Conservation (phyloP, 2,329 filamentous ascomycete genomes). For the Claviceps sp. region DNA sequence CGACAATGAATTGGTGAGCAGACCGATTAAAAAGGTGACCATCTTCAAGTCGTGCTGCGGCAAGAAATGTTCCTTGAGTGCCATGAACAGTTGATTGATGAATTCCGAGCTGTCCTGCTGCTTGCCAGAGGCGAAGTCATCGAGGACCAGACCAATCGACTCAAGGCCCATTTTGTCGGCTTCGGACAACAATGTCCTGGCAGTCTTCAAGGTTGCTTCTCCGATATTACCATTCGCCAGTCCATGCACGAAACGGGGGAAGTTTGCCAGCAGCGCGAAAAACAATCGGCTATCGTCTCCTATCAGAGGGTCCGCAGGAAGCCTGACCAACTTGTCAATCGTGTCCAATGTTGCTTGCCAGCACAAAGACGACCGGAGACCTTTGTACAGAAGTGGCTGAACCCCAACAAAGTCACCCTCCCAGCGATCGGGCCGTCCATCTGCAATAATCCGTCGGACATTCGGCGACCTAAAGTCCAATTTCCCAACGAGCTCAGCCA, state of each 20-base stretch:
- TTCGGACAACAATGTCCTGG: slow-evolving; percentile 55
- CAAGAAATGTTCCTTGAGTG: slow-evolving; percentile 66
- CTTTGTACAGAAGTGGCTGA: slow-evolving; percentile 79
- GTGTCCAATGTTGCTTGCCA: slow-evolving; percentile 65
- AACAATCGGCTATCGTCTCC: slow-evolving; percentile 73
- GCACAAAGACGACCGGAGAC: slow-evolving; percentile 73
- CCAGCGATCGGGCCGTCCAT: slow-evolving; percentile 76
- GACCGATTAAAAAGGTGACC: slow-evolving; percentile 78
- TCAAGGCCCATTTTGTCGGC: slow-evolving; percentile 59
- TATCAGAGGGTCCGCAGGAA: slow-evolving; percentile 69
- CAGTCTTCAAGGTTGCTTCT: slow-evolving; percentile 44
- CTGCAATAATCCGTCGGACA: slow-evolving; percentile 57
- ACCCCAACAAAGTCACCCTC: slow-evolving; percentile 80
- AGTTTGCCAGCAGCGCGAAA: slow-evolving; percentile 80
- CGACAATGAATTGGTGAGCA: slow-evolving; percentile 74
- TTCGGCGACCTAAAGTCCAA: slow-evolving; percentile 62
- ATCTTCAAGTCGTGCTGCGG: slow-evolving; percentile 72
- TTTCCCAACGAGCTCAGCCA: slow-evolving; percentile 74
- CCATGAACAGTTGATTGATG: slow-evolving; percentile 56
- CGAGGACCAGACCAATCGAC: slow-evolving; percentile 54
- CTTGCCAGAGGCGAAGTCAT: slow-evolving; percentile 53
- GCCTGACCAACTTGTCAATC: slow-evolving; percentile 62
- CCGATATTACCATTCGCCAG: slow-evolving; percentile 54
- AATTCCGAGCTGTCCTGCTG: slow-evolving; percentile 64
- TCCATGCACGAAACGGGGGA: slow-evolving; percentile 70